Base-by-base conservation (phyloP, 1,139 yeast genomes). In the Pichia sp. region DNA sequence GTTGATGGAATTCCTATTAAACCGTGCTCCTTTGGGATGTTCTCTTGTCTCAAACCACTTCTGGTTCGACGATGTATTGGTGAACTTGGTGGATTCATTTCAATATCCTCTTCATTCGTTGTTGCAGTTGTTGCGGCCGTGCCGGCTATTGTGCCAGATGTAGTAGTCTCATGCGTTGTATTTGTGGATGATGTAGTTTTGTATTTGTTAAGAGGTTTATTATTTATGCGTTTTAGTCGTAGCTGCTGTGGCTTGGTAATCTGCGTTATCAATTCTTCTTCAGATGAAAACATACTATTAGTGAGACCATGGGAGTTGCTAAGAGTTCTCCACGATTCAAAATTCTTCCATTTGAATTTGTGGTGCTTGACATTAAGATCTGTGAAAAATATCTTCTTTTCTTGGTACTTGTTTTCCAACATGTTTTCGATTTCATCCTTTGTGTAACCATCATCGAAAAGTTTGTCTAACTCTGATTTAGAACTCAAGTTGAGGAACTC, bases 391-490 rank as follows among this genome's bases (percentile, higher is more conserved):
- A 46, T 45, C 44, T 62, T 56, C 21, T 60, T 53, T 38, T 54
- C 57, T 6, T 49, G 40, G 34, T 63, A 66, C 38, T 62, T 59
- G 15, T 56, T 44, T 38, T 65, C 61, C n/a, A 66, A 49, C 59
- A 59, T 53, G 33, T 53, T 40, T 15, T 58, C 43, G 5, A 66
- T 62, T 21, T 56, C 53, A 3, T 53, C 55, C 37, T 59, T 66
- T 0, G 63, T 40, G 4, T 39, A 38, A 1, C 60, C 63, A 1
- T 33, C 42, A 18, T 46, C 48, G 4, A 59, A 53, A 1, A 56
- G 40, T 18, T 34, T n/a, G 30, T 63, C 62, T 24, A 66, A 47
- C n/a, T 61, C 57, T 1, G 47, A 22, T 31, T 51, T 53, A 1
- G 61, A 34, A 8, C 65, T 56, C 14, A 66, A 46, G 15, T 54